Evolutionary conservation across 2,329 filamentous ascomycete species (phyloP), one percentile per base, ranked within the genome.

Genomic region (Paramyrothecium roridum): DNA sequence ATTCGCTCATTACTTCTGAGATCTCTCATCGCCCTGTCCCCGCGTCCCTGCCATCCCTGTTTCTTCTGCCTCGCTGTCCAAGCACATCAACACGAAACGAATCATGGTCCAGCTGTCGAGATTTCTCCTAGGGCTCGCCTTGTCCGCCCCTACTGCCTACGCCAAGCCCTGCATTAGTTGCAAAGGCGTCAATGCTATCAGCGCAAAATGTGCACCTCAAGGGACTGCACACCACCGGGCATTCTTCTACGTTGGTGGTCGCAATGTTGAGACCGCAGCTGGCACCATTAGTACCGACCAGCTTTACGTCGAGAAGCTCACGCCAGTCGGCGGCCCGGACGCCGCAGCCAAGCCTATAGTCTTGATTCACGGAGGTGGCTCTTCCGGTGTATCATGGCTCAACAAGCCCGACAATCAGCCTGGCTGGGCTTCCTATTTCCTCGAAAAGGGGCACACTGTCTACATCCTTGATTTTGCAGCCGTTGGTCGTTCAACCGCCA

Each of bases 341-440:
- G 3, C 16, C 17, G 16, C 33, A 13, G 6, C 8, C 6, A 57
- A 61, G 22, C 59, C 59, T 8, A 53, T 62, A 1, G 58, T 62
- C 17, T 61, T 62, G 46, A 60, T 62, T 21, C 59, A 61, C 10
- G 59, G 59, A 1, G 60, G 59, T 3, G 59, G 59, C n/a, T 48
- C 58, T 16, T 59, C 61, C 0, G 61, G 57, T 12, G 61, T 56
- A 33, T 62, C 54, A 3, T 62, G 58, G 58, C 60, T 63, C 21
- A 61, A 59, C 52, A 63, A 58, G 0, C 60, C 61, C 0, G 61
- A 62, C 11, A 52, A 52, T 48, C 8, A 19, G 46, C 21, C 8
- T 20, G 60, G 61, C 3, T 63, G 61, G 61, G 61, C 61, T 8
- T 57, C 55, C 26, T 59, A 63, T 23, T 63, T 63, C 19, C 51